These are phyloP conservation scores for Coniochaeta prunicola DNA, from an alignment of 2,329 filamentous ascomycete genomes.

Conservation along the genomic window DNA sequence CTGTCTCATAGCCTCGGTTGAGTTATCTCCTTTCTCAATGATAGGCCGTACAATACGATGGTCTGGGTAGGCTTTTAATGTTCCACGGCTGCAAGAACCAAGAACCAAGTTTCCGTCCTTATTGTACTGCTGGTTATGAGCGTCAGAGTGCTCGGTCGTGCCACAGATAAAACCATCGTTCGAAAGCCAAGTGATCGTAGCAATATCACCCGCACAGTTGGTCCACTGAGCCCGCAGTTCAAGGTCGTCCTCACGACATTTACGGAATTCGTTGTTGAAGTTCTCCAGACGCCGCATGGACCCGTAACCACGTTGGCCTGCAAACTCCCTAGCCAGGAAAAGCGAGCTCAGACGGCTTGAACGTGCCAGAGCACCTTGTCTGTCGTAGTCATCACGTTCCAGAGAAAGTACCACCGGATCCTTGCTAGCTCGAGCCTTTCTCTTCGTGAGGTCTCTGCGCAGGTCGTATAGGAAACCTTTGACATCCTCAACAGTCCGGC, in stretches of 20 bases:
- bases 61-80: slow-evolving; percentile 43
- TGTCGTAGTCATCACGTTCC: slow-evolving; percentile 20
- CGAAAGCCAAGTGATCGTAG: slow-evolving; percentile 50
- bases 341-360: slow-evolving; percentile 29
- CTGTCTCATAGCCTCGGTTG: slow-evolving; percentile 46
- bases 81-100: slow-evolving; percentile 37
- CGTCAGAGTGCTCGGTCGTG: slow-evolving; percentile 55
- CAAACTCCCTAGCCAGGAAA: slow-evolving; percentile 41
- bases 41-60: slow-evolving; percentile 50
- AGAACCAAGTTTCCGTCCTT: slow-evolving; percentile 55
- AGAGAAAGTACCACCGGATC: slow-evolving; percentile 21
- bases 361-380: slow-evolving; percentile 18
- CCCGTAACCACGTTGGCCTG: slow-evolving; percentile 35
- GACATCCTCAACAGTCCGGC: slow-evolving; percentile 24
- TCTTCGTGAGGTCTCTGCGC: background rate
- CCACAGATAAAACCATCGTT: slow-evolving; percentile 51
- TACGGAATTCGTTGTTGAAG: slow-evolving; percentile 36
- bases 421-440: slow-evolving; percentile 11
- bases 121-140: slow-evolving; percentile 59
- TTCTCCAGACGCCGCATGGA: slow-evolving; percentile 33
- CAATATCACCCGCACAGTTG: slow-evolving; percentile 55
- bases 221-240: slow-evolving; percentile 47
- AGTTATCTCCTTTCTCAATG: slow-evolving; percentile 46
- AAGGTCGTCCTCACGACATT: slow-evolving; percentile 43
- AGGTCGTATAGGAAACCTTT: slow-evolving; percentile 29